These are phyloP conservation scores for Helminthosporium solani DNA, from an alignment of 2,329 filamentous ascomycete species.

Conservation along the genomic window DNA sequence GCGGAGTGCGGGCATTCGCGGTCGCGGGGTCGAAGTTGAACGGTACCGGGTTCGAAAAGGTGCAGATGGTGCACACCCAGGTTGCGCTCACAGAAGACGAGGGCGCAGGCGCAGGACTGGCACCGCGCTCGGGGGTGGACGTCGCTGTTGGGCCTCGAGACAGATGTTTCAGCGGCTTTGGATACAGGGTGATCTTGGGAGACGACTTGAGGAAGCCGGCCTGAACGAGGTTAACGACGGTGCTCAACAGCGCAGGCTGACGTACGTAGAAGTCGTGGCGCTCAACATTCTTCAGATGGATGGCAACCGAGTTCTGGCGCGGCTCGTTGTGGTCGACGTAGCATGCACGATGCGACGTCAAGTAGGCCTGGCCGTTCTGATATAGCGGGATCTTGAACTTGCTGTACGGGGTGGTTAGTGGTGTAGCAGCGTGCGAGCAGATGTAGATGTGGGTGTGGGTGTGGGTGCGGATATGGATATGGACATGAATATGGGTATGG, in stretches of 20 bases:
- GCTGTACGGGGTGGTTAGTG: conserved; percentile 49
- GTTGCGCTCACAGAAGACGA: conserved; percentile 64
- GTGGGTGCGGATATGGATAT: too few species aligned
- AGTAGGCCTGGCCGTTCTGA: conserved; percentile 92
- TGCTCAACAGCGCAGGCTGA: conserved; percentile 19
- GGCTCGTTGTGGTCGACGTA: conserved; percentile 91
- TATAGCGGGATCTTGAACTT: conserved; percentile 94
- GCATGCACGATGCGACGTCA: conserved; percentile 93
- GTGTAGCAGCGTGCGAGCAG: conserved; percentile 12
- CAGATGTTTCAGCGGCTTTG: conserved; percentile 72
- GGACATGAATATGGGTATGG: too few species aligned
- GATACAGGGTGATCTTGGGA: conserved; percentile 83
- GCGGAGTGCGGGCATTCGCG: conserved; percentile 73
- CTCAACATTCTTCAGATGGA: conserved; percentile 90
- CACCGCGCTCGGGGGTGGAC: conserved; percentile 38
- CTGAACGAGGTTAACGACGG: conserved; percentile 45
- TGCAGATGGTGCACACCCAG: conserved; percentile 96
- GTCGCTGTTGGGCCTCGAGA: conserved; percentile 53
- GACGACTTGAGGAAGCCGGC: conserved; percentile 94
- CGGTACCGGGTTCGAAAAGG: conserved; percentile 88
- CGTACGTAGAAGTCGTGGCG: conserved; percentile 81
- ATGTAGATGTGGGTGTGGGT: too few species aligned
- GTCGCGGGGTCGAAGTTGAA: conserved; percentile 88
- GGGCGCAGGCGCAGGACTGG: conserved; percentile 48
- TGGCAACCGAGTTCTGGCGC: conserved; percentile 76